phyloP scores from a whole-genome alignment of 2,329 filamentous ascomycete genomes.

The Pseudogymnoascus sp. region DNA sequence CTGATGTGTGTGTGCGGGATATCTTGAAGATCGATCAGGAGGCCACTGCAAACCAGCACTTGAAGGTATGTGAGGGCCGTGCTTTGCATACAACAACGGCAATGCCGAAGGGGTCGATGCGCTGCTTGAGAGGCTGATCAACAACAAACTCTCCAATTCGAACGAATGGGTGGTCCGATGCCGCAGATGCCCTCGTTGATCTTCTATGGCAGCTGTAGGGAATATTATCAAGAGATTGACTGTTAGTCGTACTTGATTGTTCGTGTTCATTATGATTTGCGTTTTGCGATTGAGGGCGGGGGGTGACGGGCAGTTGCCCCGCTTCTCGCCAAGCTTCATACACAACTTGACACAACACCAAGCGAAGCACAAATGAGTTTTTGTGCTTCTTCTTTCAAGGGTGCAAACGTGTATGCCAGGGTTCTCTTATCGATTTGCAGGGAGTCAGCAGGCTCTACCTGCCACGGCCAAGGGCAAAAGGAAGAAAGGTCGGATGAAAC shows the following conservation, averaged over 20 bases:
- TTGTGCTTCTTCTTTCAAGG: not conserved
- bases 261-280: not conserved
- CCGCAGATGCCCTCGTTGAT: not conserved
- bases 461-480: conserved; percentile 1
- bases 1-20: not conserved
- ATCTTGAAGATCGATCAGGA: not conserved
- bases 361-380: not conserved
- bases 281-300: not conserved
- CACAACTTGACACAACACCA: conserved; percentile 5
- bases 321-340: conserved; percentile 2
- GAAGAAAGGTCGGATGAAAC: conserved; percentile 2
- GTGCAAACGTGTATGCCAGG: too few relatives aligned
- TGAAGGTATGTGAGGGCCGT: not conserved
- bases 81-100: not conserved
- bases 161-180: not conserved
- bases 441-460: not conserved
- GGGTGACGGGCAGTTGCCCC: not conserved
- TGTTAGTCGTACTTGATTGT: not conserved
- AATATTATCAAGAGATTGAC: not conserved
- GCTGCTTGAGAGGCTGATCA: not conserved
- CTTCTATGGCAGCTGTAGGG: not conserved
- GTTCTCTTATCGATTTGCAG: not conserved
- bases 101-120: conserved; percentile 1
- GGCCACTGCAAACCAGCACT: not conserved
- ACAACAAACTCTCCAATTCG: not conserved